Percentiles rank a stretch among this genome's conserved stretches.
phyloP scores from a whole-genome alignment of 306 rosid species.

The Senna siamea region DNA sequence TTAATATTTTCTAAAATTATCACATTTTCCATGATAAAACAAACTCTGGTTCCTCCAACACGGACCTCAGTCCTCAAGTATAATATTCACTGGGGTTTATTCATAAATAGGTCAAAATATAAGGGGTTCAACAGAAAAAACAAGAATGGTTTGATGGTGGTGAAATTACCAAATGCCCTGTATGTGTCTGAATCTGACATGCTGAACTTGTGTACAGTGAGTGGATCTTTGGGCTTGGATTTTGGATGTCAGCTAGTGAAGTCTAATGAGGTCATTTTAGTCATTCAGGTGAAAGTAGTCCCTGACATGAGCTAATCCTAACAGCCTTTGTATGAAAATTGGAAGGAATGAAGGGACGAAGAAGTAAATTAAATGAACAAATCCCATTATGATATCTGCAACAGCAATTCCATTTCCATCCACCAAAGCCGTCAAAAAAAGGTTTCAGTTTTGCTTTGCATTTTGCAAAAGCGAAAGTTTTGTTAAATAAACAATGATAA shows the following conservation, averaged over 20 bases:
- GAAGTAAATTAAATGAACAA: constrained; percentile 29
- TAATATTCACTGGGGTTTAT: not conserved
- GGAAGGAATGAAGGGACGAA: constrained; percentile 36
- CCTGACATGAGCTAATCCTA: not conserved
- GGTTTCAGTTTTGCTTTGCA: not conserved
- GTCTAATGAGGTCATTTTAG: not conserved
- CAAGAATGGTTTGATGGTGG: too few species aligned
- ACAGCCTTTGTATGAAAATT: constrained; percentile 31
- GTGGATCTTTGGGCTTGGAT: not conserved
- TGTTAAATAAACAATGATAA: constrained; percentile 13
- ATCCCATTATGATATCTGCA: constrained; percentile 53
- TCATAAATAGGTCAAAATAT: not conserved
- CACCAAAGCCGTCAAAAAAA: constrained; percentile 36
- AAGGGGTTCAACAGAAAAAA: not conserved
- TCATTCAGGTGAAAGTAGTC: not conserved
- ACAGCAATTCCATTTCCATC: constrained; percentile 44
- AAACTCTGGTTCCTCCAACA: too few species aligned
- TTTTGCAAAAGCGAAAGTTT: not conserved
- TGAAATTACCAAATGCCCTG: not conserved
- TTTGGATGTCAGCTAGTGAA: not conserved
- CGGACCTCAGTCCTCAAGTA: too few species aligned
- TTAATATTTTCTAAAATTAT: too few species aligned
- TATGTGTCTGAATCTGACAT: not conserved
- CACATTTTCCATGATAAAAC: too few species aligned
- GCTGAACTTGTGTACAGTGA: not conserved